A percentile compares a stretch with the other conserved stretches of the same genome.
These are phyloP conservation scores for Heritiera littoralis DNA, from an alignment of 345 rosid genomes.

Conservation along the genomic window DNA sequence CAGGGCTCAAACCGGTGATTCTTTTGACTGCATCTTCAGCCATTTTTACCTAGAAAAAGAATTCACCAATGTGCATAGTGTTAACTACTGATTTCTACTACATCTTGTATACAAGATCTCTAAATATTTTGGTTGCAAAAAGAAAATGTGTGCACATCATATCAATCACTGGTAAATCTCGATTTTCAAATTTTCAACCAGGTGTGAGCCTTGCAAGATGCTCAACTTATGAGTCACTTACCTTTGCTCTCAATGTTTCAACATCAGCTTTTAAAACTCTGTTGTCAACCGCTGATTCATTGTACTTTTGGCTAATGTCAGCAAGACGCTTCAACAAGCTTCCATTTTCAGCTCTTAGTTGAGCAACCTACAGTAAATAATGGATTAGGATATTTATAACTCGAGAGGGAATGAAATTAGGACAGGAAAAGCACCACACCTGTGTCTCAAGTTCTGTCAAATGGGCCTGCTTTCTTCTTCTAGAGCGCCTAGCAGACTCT, in stretches of 20 bases:
- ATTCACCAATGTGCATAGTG: not conserved
- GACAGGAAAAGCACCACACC: conserved; percentile 37
- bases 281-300: conserved; percentile 78
- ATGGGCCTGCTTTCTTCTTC: conserved; percentile 94
- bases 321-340: conserved; percentile 64
- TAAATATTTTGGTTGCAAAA: not conserved
- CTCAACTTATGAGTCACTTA: conserved; percentile 28
- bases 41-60: conserved; percentile 75
- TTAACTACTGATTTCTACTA: not conserved
- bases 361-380: conserved; percentile 61
- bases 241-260: conserved; percentile 92
- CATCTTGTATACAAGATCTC: not conserved
- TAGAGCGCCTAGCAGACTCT: conserved; percentile 94
- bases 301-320: conserved; percentile 72
- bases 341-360: conserved; percentile 77
- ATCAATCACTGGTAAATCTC: not conserved
- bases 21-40: conserved; percentile 91
- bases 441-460: conserved; percentile 89
- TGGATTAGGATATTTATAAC: conserved; percentile 10
- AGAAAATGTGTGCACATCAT: not conserved
- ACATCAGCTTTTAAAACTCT: conserved; percentile 91
- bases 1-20: conserved; percentile 67
- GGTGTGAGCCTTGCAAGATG: not conserved
- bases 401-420: not conserved
- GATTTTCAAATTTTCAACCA: not conserved